Base-by-base conservation (phyloP, 2,329 filamentous ascomycete genomes). In the Elsinoe ampelina region DNA sequence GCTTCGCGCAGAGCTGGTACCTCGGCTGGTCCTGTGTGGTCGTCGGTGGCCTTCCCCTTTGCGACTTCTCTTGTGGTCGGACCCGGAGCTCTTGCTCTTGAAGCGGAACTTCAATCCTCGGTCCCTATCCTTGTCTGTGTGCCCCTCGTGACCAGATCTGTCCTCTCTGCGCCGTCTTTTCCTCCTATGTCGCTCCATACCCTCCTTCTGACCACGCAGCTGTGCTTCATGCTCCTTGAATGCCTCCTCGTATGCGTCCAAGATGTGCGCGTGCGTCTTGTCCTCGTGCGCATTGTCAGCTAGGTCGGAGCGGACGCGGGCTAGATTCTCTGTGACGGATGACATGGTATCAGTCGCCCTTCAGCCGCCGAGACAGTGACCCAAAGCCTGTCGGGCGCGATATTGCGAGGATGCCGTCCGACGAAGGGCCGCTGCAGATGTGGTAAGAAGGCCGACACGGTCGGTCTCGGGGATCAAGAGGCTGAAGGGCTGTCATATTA, bases 181-280 rank as follows among this genome's bases (percentile, higher is more conserved):
- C 30, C 45, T 13, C n/a, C 10, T 35, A 19, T 39, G 20, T 11
- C 50, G 20, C 19, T 41, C 54, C 12, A 36, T 12, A 3, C 15
- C 34, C 3, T 54, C 42, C n/a, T 55, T 54, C 10, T 59, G 55
- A 2, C 48, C 35, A 11, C 39, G 42, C 34, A 59, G 51, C 3
- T 57, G 50, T 34, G 17, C 54, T 42, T 57, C 58, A 30, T 59
- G 58, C 20, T 55, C 55, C 6, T 56, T 36, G 43, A 59, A 54
- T 38, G 54, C 55, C 8, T 42, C 43, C 12, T 52, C 58, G 42
- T 59, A 57, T 15, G 58, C 57, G 54, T 55, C 54, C 26, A 61
- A 34, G 34, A 61, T 59, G 39, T 43, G 30, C 15, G 43, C 58
- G 41, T 61, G 59, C 19, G 30, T 22, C n/a, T 13, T 13, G 52